Percentiles rank a stretch among this genome's conserved stretches.
These are phyloP conservation scores for Gamarada debralockiae DNA, from an alignment of 495 filamentous ascomycete species.

Conservation along the genomic window DNA sequence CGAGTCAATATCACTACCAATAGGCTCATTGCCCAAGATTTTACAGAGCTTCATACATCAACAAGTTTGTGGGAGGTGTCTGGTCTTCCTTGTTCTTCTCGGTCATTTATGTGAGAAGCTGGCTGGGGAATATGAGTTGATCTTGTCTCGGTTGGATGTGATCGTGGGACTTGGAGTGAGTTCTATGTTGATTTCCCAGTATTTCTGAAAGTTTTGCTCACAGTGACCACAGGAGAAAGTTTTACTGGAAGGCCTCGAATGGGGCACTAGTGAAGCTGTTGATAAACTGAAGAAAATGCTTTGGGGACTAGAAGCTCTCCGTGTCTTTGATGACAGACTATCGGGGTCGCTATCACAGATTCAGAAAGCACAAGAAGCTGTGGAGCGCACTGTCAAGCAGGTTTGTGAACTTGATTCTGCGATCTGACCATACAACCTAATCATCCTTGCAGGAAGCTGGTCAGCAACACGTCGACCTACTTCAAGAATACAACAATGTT, in stretches of 20 bases:
- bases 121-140: constrained; percentile 5
- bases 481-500: constrained; percentile 14
- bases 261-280: constrained; percentile 1
- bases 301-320: constrained; percentile 15
- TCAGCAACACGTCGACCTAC: constrained; percentile 6
- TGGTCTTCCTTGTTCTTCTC: constrained; percentile 11
- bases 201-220: not conserved
- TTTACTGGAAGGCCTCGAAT: constrained; percentile 11
- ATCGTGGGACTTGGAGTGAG: constrained; percentile 9
- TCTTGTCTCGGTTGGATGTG: constrained; percentile 1
- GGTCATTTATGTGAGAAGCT: constrained; percentile 14
- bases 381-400: constrained; percentile 11
- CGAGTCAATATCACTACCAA: not conserved
- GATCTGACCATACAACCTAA: not conserved
- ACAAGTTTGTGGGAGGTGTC: constrained; percentile 10
- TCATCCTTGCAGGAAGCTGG: constrained; percentile 12
- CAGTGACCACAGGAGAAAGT: constrained; percentile 5
- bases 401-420: not conserved
- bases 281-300: constrained; percentile 17
- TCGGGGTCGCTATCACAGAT: constrained; percentile 10
- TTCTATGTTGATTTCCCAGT: not conserved
- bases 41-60: constrained; percentile 12
- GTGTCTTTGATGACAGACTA: constrained; percentile 11
- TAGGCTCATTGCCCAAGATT: not conserved
- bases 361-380: constrained; percentile 4